phyloP scores from a whole-genome alignment of 2,329 filamentous ascomycete genomes.

The Nothophoma quercina region DNA sequence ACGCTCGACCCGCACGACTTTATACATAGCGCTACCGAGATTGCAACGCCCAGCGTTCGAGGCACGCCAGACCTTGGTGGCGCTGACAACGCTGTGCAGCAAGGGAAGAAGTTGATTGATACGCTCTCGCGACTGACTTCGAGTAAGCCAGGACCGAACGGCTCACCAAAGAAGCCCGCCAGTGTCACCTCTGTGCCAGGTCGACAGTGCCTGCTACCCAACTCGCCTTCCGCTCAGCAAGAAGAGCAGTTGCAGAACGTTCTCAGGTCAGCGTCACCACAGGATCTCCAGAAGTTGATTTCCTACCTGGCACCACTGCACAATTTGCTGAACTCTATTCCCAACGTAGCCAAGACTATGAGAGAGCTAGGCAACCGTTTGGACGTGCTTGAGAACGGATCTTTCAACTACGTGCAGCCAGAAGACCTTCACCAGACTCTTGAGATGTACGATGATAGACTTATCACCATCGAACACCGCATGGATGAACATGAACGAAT shows the following conservation, averaged over 20 bases:
- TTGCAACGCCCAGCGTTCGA: slow-evolving; percentile 55
- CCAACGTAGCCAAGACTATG: slow-evolving; percentile 57
- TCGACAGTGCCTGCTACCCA: slow-evolving; percentile 33
- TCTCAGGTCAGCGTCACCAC: slow-evolving; percentile 42
- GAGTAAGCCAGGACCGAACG: slow-evolving; percentile 25
- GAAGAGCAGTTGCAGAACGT: slow-evolving; percentile 44
- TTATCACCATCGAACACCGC: slow-evolving; percentile 72
- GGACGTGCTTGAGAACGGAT: slow-evolving; percentile 73
- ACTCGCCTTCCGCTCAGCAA: slow-evolving; percentile 29
- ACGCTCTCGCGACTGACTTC: slow-evolving; percentile 37
- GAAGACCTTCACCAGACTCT: slow-evolving; percentile 74
- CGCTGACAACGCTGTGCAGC: slow-evolving; percentile 46
- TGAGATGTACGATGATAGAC: slow-evolving; percentile 70
- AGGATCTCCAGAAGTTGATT: slow-evolving; percentile 44
- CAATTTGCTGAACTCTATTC: slow-evolving; percentile 48
- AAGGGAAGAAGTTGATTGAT: slow-evolving; percentile 46
- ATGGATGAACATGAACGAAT: slow-evolving; percentile 51
- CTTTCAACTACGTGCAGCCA: slow-evolving; percentile 70
- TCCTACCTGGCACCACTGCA: slow-evolving; percentile 48
- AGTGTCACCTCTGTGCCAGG: slow-evolving; percentile 27
- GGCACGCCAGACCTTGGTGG: slow-evolving; percentile 51
- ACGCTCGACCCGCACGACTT: slow-evolving; percentile 51
- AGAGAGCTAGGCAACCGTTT: slow-evolving; percentile 70
- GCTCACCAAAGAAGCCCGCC: slow-evolving; percentile 24
- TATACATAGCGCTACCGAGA: slow-evolving; percentile 56